phyloP scores from a whole-genome alignment of 2,329 filamentous ascomycete species.

The Pestalotiopsis fici region DNA sequence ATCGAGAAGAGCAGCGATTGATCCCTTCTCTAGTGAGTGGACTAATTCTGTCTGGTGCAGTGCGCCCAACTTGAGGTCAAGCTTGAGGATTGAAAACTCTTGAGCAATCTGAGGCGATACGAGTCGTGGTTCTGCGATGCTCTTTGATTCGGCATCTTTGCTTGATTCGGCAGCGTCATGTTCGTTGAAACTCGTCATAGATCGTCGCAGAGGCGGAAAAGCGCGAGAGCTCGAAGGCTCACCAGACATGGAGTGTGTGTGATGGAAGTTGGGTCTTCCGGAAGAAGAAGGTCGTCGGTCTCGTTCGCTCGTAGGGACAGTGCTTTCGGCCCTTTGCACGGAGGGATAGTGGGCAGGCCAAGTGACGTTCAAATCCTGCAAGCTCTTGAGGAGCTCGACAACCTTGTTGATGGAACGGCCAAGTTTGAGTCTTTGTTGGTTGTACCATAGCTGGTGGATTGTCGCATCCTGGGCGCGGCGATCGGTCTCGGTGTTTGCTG shows the following conservation, averaged over 20 bases:
- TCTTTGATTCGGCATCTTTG: conserved; percentile 63
- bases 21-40: conserved; percentile 89
- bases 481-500: conserved; percentile 57
- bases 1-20: conserved; percentile 86
- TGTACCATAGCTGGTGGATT: conserved; percentile 92
- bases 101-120: conserved; percentile 92
- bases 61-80: conserved; percentile 88
- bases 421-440: conserved; percentile 86
- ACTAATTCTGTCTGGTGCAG: conserved; percentile 88
- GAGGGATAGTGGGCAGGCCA: conserved; percentile 97
- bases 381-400: conserved; percentile 77
- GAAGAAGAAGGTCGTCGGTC: conserved; percentile 37
- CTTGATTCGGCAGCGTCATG: conserved; percentile 70
- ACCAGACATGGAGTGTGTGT: conserved; percentile 62
- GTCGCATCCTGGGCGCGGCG: conserved; percentile 74
- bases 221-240: conserved; percentile 40
- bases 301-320: conserved; percentile 27
- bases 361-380: conserved; percentile 85
- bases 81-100: conserved; percentile 92
- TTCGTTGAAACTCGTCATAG: conserved; percentile 71
- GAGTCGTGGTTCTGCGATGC: conserved; percentile 72
- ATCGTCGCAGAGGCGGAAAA: conserved; percentile 62
- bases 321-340: conserved; percentile 61
- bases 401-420: conserved; percentile 85
- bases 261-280: conserved; percentile 62